A percentile compares a stretch with the other conserved stretches of the same genome.
Evolutionary conservation across 1,139 yeast genomes (phyloP).

Genomic region (Kazachstania sp.): DNA sequence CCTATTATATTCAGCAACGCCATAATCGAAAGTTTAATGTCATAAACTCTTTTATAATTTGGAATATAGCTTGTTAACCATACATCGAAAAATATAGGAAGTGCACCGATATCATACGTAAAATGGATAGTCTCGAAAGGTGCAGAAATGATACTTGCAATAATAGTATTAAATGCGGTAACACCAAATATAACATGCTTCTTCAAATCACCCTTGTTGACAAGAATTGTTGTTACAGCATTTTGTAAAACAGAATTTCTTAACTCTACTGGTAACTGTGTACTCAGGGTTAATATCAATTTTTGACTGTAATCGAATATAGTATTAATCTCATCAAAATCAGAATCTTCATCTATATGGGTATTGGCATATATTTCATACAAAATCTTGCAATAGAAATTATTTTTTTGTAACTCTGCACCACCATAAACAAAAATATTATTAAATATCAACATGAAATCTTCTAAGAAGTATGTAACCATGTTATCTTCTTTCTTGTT

Average conservation of each 20-base stretch:
- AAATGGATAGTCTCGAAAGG: conserved; percentile 45
- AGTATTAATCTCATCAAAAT: conserved; percentile 28
- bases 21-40: conserved; percentile 64
- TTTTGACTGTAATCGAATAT: conserved; percentile 31
- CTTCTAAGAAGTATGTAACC: conserved; percentile 57
- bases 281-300: conserved; percentile 29
- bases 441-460: conserved; percentile 64
- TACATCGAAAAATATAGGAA: conserved; percentile 46
- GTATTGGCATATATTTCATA: conserved; percentile 27
- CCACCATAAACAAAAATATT: conserved; percentile 72
- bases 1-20: conserved; percentile 52
- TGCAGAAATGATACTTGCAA: conserved; percentile 59
- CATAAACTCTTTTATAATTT: conserved; percentile 64
- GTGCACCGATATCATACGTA: conserved; percentile 41
- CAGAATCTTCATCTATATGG: conserved; percentile 27
- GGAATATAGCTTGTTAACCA: conserved; percentile 58
- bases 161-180: conserved; percentile 54
- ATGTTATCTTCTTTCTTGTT: conserved; percentile 47
- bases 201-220: conserved; percentile 23
- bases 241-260: conserved; percentile 23
- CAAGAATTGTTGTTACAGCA: conserved; percentile 25
- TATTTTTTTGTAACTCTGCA: conserved; percentile 37
- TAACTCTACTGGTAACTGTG: conserved; percentile 21
- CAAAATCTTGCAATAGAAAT: conserved; percentile 26
- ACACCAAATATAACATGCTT: conserved; percentile 43